Evolutionary conservation across 1,284 basidiomycete genomes (phyloP).

Genomic region (Cryptococcus amylolentus): DNA sequence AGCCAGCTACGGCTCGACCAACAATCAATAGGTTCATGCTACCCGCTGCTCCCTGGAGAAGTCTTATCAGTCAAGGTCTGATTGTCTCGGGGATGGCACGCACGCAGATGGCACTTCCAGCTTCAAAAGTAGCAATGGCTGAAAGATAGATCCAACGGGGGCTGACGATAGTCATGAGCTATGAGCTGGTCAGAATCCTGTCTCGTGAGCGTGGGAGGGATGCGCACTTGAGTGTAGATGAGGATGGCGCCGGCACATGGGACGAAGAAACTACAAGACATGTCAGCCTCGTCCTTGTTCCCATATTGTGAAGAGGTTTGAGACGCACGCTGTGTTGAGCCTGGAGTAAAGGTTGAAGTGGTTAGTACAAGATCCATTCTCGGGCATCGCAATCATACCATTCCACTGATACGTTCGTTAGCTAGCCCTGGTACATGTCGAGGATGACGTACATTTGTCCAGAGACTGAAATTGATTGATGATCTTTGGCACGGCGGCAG

Average conservation of each 20-base stretch:
- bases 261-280: slow-evolving; percentile 24
- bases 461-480: slow-evolving; percentile 21
- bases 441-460: slow-evolving; percentile 18
- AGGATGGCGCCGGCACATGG: slow-evolving; percentile 24
- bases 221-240: slow-evolving; percentile 13
- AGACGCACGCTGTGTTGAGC: slow-evolving; percentile 19
- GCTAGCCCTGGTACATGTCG: neutral
- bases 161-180: slow-evolving; percentile 26
- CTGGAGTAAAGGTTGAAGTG: neutral
- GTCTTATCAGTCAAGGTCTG: neutral
- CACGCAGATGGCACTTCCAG: slow-evolving; percentile 26
- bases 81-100: neutral
- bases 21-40: slow-evolving; percentile 29
- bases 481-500: slow-evolving; percentile 27
- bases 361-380: neutral
- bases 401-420: slow-evolving; percentile 5
- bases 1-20: slow-evolving; percentile 24
- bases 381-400: slow-evolving; percentile 3
- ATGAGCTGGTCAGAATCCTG: too few relatives aligned
- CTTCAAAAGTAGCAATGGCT: slow-evolving; percentile 21
- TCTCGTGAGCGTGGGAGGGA: too few relatives aligned
- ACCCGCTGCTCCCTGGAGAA: slow-evolving; percentile 18
- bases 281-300: neutral
- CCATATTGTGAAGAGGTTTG: neutral
- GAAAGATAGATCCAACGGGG: slow-evolving; percentile 24